These are phyloP conservation scores for Neurospora sp. DNA, from an alignment of 495 filamentous ascomycete species.

Conservation along the genomic window DNA sequence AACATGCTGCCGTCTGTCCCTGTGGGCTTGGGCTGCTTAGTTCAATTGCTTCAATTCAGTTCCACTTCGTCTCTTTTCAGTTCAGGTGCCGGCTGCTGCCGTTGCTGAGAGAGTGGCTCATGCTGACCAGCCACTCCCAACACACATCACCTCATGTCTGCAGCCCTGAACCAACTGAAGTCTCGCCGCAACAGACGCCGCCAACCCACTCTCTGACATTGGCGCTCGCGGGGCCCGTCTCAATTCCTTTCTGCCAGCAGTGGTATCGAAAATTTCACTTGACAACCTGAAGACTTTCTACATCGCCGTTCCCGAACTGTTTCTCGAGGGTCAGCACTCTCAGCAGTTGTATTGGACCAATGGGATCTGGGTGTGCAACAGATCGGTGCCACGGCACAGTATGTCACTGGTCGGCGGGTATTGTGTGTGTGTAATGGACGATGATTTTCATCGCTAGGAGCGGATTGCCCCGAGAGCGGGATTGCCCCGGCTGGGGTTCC, in stretches of 20 bases:
- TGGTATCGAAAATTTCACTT: slow-evolving; percentile 1
- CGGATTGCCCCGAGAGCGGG: not conserved
- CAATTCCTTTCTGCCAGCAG: not conserved
- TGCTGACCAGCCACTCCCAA: not conserved
- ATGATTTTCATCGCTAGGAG: not conserved
- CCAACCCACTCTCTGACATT: not conserved
- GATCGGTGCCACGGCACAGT: not conserved
- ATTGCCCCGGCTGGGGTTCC: not conserved
- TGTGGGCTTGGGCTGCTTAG: too few species aligned
- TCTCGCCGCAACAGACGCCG: not conserved
- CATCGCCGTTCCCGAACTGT: not conserved
- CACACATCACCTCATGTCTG: not conserved
- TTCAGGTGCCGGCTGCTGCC: not conserved
- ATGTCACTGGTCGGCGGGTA: not conserved
- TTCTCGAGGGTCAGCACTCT: not conserved
- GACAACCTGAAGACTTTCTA: not conserved
- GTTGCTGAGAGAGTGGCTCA: not conserved
- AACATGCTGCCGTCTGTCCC: not conserved
- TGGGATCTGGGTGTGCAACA: not conserved
- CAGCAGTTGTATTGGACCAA: not conserved
- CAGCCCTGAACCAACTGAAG: not conserved
- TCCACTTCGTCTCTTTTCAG: not conserved
- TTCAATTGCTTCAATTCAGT: not conserved
- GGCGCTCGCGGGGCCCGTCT: not conserved
- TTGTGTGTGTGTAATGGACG: not conserved